Evolutionary conservation across 169 alveolate species (phyloP).

Genomic region (Plasmodium coatneyi): DNA sequence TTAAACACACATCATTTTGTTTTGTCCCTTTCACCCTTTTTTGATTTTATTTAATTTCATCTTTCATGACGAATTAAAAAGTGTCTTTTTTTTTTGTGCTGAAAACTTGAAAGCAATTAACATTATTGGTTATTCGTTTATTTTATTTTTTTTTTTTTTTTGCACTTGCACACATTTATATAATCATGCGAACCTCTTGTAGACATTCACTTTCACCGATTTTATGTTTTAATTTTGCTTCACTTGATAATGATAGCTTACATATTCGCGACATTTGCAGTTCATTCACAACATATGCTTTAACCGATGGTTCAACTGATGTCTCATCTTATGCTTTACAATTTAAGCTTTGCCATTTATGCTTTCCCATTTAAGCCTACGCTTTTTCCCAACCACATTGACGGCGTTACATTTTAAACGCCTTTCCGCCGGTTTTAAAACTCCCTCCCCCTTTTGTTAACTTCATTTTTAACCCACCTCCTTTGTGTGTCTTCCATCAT

Average conservation of each 20-base stretch:
- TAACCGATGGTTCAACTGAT: not conserved
- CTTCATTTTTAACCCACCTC: slow-evolving; percentile 1
- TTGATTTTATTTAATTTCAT: slow-evolving; percentile 1
- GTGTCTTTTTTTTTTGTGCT: slow-evolving; percentile 25
- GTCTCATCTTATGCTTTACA: not conserved
- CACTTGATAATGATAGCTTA: not conserved
- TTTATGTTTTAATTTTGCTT: not conserved
- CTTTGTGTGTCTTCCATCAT: not conserved
- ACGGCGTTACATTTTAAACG: slow-evolving; percentile 1
- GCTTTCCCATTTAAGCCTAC: not conserved
- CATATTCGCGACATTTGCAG: not conserved
- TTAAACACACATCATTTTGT: not conserved
- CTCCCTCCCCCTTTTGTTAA: not conserved
- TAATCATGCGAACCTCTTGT: not conserved
- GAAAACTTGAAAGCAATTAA: slow-evolving; percentile 10
- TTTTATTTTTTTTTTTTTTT: not conserved
- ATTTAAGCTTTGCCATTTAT: not conserved
- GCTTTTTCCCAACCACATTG: not conserved
- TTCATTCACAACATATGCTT: not conserved
- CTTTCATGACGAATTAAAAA: slow-evolving; percentile 5
- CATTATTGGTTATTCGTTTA: not conserved
- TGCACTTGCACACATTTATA: not conserved
- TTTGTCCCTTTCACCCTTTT: not conserved
- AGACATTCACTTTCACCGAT: slow-evolving; percentile 9
- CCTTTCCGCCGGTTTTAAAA: slow-evolving; percentile 5